These are phyloP conservation scores for Asterella californica DNA, from an alignment of 225 moss, liverwort and hornwort genomes.

Conservation along the genomic window DNA sequence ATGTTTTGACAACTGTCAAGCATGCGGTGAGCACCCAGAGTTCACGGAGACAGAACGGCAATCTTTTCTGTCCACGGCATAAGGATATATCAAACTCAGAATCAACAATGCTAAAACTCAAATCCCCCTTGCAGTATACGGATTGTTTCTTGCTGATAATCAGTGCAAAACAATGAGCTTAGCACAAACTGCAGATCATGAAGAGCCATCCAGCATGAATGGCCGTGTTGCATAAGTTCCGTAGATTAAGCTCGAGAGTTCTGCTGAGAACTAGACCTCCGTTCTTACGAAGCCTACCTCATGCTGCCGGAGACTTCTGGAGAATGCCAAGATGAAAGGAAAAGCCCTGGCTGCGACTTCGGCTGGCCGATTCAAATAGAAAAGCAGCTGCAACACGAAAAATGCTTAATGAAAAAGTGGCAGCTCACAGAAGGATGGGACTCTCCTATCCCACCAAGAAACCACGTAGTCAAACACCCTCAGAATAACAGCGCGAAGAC, in stretches of 20 bases:
- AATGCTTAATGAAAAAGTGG: neutral
- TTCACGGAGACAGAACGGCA: constrained; percentile 97
- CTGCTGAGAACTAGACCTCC: neutral
- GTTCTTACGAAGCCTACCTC: constrained; percentile 48
- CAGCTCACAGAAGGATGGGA: neutral
- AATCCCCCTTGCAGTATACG: neutral
- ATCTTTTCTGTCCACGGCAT: constrained; percentile 50
- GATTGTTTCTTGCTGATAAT: neutral
- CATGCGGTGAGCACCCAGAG: constrained; percentile 97
- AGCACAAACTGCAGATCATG: neutral
- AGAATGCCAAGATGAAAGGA: constrained; percentile 78
- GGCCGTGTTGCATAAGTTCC: neutral
- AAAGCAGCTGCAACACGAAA: constrained; percentile 48
- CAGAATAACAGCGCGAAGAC: neutral
- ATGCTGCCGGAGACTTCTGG: constrained; percentile 73
- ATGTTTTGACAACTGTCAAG: constrained; percentile 73
- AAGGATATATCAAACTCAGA: neutral
- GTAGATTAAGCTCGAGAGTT: neutral
- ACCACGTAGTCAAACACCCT: neutral
- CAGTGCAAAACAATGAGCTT: neutral
- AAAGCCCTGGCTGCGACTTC: constrained; percentile 89
- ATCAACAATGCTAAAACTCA: neutral
- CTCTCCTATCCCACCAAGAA: neutral
- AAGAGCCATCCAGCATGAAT: neutral
- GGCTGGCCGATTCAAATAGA: constrained; percentile 77